Base-by-base conservation (phyloP, 1,284 basidiomycete species). In the Porogramme epimiltina region DNA sequence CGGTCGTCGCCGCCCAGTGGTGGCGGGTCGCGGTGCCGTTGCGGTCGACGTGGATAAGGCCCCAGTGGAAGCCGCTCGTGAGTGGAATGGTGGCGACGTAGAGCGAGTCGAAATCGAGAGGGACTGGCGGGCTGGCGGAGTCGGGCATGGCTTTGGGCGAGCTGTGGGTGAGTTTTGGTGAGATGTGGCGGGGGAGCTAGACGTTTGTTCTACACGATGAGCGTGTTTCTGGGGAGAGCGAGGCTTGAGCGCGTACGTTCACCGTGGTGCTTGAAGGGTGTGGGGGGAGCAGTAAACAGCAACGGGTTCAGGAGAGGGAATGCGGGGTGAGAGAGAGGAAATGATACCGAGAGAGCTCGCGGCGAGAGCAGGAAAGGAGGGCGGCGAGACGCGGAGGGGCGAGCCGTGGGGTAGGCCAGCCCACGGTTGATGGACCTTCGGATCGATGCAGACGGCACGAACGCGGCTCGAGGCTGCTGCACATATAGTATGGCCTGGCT, bases 1-100 rank as follows among this genome's bases (percentile, higher is more conserved):
- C 31, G 20, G 47, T 58, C 13, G 50, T 50, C 11, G 61, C 55
- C n/a, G 59, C 59, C 61, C 61, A 62, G 31, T 62, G 61, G 40
- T 62, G 61, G 40, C 59, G 57, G 38, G 59, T 62, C 19, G 49
- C 53, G 26, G 45, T 39, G n/a, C 61, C 61, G 42, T 48, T 19
- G 9, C 28, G 38, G 45, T 59, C 57, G 40, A 61, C 42, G 45
- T 62, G 57, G 33, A 62, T 49, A 16, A 62, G 46, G 19, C 56
- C 55, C 59, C 59, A 62, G 48, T 62, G 61, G 42, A 61, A 62
- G 42, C 54, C 49, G 19, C 45, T 39, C n/a, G 55, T 46, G 41
- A 60, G 52, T 2, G 61, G 59, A n/a, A 58, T 47, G 28, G 61
- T 62, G 47, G 46, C 41, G 23, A 58, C 38, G 40, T 58, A 58